Conservation (phyloP, 805 yeast genomes). For the Saccharomyces mikatae region DNA sequence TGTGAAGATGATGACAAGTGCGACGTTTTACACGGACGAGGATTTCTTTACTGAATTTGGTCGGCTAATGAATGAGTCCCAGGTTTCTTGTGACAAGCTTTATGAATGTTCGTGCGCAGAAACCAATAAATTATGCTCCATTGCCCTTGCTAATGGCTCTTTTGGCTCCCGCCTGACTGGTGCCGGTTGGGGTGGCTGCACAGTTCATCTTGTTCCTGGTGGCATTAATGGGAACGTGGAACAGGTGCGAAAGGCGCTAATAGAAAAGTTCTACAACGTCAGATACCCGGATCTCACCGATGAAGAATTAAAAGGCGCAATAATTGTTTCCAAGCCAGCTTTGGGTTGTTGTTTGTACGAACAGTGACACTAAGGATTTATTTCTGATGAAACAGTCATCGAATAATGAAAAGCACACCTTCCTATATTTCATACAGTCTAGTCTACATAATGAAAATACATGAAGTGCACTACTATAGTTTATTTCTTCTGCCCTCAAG, state of each 20-base stretch:
- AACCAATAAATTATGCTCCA: slow-evolving; percentile 43
- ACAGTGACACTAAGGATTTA: slow-evolving; percentile 7
- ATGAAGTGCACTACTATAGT: too few relatives aligned
- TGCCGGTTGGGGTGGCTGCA: slow-evolving; percentile 73
- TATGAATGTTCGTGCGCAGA: slow-evolving; percentile 51
- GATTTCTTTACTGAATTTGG: slow-evolving; percentile 42
- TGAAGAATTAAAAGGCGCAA: slow-evolving; percentile 41
- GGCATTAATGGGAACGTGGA: slow-evolving; percentile 14
- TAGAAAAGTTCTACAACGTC: slow-evolving; percentile 42
- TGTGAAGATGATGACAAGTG: slow-evolving; percentile 34
- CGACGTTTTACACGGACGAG: slow-evolving; percentile 10
- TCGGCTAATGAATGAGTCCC: slow-evolving; percentile 50
- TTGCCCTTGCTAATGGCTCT: slow-evolving; percentile 50
- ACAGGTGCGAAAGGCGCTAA: slow-evolving; percentile 40
- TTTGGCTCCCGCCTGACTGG: slow-evolving; percentile 68
- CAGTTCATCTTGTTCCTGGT: slow-evolving; percentile 49
- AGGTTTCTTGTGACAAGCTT: slow-evolving; percentile 40
- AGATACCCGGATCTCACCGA: slow-evolving; percentile 42
- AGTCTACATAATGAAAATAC: neutral
- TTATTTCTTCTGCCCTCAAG: neutral
- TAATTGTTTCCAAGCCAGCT: slow-evolving; percentile 49
- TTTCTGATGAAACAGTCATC: neutral
- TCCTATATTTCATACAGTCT: neutral
- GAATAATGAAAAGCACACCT: neutral
- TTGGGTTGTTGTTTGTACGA: slow-evolving; percentile 37